These are phyloP conservation scores for Boletus barrowsii DNA, from an alignment of 768 basidiomycete species.

Conservation along the genomic window DNA sequence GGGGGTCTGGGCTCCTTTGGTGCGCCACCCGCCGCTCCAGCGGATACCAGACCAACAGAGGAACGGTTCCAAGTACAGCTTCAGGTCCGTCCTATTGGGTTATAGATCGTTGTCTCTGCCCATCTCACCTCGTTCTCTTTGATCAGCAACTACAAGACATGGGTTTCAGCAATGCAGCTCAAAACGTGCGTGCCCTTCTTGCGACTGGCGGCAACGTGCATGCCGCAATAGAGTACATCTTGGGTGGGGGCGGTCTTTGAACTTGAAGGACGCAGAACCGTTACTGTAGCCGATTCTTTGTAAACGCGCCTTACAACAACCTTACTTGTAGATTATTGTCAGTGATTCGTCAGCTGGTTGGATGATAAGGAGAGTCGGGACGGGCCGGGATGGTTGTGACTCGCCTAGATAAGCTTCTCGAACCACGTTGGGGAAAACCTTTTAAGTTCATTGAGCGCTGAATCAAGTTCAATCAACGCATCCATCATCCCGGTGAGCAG, in stretches of 20 bases:
- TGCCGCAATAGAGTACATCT: slow-evolving; percentile 89
- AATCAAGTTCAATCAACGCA: no score
- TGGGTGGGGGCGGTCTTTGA: slow-evolving; percentile 64
- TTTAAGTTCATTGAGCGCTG: no score
- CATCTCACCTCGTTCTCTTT: neutral
- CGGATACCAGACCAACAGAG: slow-evolving; percentile 77
- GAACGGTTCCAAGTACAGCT: slow-evolving; percentile 90
- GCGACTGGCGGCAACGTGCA: slow-evolving; percentile 94
- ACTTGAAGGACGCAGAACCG: neutral
- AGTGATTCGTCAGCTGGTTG: no score
- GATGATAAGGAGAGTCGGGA: no score
- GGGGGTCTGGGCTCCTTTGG: slow-evolving; percentile 26
- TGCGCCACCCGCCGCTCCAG: slow-evolving; percentile 38
- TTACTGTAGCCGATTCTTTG: neutral
- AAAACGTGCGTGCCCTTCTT: slow-evolving; percentile 87
- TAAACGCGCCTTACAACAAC: neutral
- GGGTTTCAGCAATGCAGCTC: slow-evolving; percentile 87
- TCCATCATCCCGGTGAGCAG: no score
- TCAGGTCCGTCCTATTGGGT: slow-evolving; percentile 44
- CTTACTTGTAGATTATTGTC: neutral
- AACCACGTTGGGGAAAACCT: no score
- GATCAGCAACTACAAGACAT: slow-evolving; percentile 89
- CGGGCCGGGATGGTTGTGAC: no score
- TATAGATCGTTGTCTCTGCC: neutral
- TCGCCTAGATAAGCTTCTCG: no score